A percentile compares a stretch with the other conserved stretches of the same genome.
Conservation (phyloP, 2,329 filamentous ascomycete genomes). For the Colletotrichum liriopes region DNA sequence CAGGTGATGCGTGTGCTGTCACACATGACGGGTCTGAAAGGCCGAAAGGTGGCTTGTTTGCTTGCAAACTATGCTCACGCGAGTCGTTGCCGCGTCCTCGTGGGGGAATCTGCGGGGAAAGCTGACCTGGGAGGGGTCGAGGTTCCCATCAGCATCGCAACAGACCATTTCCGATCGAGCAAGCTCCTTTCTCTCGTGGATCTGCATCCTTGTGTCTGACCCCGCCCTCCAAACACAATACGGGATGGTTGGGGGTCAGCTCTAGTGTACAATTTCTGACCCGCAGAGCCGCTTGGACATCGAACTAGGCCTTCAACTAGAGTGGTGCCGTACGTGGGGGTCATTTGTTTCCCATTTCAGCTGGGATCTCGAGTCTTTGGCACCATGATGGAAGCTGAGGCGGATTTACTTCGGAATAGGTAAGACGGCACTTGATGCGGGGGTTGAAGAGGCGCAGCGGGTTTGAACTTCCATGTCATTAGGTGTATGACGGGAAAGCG, state of each 20-base stretch:
- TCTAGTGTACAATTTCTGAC: slow-evolving; percentile 3
- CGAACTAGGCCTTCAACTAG: slow-evolving; percentile 9
- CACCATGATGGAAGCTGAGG: not conserved
- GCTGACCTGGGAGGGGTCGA: not conserved
- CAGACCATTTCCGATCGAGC: slow-evolving; percentile 6
- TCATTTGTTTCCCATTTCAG: slow-evolving; percentile 1
- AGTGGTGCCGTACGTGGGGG: slow-evolving; percentile 28
- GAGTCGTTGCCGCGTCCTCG: not conserved
- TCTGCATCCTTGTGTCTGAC: slow-evolving; percentile 6
- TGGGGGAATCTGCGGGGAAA: slow-evolving; percentile 28
- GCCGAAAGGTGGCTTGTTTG: not conserved
- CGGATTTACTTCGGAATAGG: not conserved
- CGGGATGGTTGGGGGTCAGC: slow-evolving; percentile 32
- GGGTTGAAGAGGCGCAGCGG: too few species aligned
- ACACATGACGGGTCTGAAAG: not conserved
- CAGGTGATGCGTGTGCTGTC: slow-evolving; percentile 24
- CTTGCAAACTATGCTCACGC: not conserved
- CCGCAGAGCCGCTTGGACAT: slow-evolving; percentile 32
- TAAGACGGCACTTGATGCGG: not conserved
- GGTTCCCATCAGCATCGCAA: not conserved
- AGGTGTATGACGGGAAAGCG: not conserved
- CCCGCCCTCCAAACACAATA: slow-evolving; percentile 3
- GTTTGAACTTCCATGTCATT: not conserved
- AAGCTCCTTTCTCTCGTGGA: not conserved
- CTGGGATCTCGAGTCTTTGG: not conserved